phyloP scores from a whole-genome alignment of 352 stramenopile genomes.

The Phytophthora rubi region DNA sequence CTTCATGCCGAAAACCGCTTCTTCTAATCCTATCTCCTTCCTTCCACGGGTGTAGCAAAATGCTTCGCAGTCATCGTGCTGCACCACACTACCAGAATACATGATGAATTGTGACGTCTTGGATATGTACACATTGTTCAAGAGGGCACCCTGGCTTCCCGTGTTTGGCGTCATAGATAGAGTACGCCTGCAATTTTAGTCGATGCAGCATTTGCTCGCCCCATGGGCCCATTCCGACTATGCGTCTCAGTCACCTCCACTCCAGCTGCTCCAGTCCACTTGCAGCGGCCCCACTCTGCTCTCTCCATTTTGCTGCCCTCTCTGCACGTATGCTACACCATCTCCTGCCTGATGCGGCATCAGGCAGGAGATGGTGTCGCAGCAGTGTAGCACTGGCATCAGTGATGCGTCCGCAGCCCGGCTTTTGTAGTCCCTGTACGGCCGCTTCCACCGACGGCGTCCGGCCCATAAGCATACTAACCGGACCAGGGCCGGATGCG shows the following conservation, averaged over 20 bases:
- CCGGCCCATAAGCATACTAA: background rate
- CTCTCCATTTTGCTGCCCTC: background rate
- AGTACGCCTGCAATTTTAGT: background rate
- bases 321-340: background rate
- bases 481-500: background rate
- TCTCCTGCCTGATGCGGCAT: no score
- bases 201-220: conserved; percentile 4
- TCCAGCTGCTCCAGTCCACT: background rate
- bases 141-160: background rate
- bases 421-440: background rate
- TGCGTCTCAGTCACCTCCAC: background rate
- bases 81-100: background rate
- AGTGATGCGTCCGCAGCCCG: background rate
- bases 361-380: no score
- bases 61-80: background rate
- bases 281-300: background rate
- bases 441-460: background rate
- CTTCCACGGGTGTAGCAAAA: background rate
- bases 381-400: no score
- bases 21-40: background rate
- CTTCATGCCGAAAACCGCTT: background rate
- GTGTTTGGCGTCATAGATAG: background rate
- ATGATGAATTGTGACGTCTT: background rate
- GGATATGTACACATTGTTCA: background rate
- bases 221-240: conserved; percentile 1